Evolutionary conservation across 805 yeast genomes (phyloP), one percentile per base, ranked within the genome.

Genomic region (Starmerella bombi): DNA sequence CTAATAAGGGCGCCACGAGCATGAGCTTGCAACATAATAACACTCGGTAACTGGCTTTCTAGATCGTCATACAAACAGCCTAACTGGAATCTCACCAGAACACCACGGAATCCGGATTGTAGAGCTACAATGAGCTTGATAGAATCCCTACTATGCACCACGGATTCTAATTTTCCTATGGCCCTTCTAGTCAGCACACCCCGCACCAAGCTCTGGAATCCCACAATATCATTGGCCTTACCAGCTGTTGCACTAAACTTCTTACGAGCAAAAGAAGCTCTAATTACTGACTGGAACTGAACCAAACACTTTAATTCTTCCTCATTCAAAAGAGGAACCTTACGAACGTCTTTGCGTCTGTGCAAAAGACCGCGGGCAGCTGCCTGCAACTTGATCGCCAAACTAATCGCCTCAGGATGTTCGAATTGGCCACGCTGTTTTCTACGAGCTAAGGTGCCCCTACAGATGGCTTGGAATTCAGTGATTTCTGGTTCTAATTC

Each of bases 181-280:
- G 32, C 44, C n/a, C 32, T 43, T 5, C 63, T 44, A 3, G 45
- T 42, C 15, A 47, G 29, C 2, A 50, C 56, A 14, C 79, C 88
- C 40, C 82, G 68, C 1, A 70, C 46, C 1, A 63, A 46, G 1
- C 82, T 61, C 54, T 84, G 94, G 2, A 83, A 42, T 7, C 18
- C 25, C 4, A 37, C 34, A 6, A 46, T 21, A 10, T 34, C 29
- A 23, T 32, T 36, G 1, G 45, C 48, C 10, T 28, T 27, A 3
- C 15, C 15, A 5, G 48, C 38, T 5, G 42, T 33, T 1, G 40
- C 32, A 8, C 30, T 15, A 37, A 34, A 46, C 6, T 17, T 14
- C 4, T 49, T 46, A 45, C 86, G 65, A 3, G 66, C 41, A 0
- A 57, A 35, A 15, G 43, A 52, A 8, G 81, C 84, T 50, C 80